These are phyloP conservation scores for Xylariales sp. DNA, from an alignment of 2,329 filamentous ascomycete genomes.

Conservation along the genomic window DNA sequence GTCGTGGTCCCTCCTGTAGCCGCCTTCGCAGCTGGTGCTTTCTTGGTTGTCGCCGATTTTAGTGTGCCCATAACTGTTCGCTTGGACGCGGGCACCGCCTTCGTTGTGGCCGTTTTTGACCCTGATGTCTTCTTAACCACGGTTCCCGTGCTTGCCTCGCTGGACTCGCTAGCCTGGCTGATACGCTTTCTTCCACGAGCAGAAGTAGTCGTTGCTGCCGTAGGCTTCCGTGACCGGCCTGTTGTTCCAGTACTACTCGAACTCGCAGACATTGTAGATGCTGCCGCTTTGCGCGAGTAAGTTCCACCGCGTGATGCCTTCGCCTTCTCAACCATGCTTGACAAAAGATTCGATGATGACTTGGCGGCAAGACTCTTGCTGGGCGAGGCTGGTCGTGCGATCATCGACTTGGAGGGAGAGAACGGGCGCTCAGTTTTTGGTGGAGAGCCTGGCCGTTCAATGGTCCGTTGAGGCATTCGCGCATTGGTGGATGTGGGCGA, in stretches of 20 bases:
- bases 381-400: constrained; percentile 57
- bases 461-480: constrained; percentile 38
- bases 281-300: constrained; percentile 40
- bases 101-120: constrained; percentile 29
- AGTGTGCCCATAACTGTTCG: constrained; percentile 51
- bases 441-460: constrained; percentile 2
- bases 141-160: constrained; percentile 60
- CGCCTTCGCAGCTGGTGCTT: constrained; percentile 38
- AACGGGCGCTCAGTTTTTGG: constrained; percentile 38
- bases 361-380: constrained; percentile 48
- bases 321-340: constrained; percentile 57
- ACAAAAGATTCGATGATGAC: constrained; percentile 37
- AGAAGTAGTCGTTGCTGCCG: constrained; percentile 34
- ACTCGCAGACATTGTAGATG: constrained; percentile 38
- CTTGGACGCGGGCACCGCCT: constrained; percentile 36
- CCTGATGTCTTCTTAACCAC: constrained; percentile 53
- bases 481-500: constrained; percentile 83
- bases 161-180: constrained; percentile 59
- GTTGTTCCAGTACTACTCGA: constrained; percentile 25
- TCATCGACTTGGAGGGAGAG: constrained; percentile 53
- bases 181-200: constrained; percentile 47
- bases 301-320: constrained; percentile 46
- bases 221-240: constrained; percentile 28
- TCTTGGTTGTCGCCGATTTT: constrained; percentile 45
- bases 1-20: constrained; percentile 32